phyloP scores from a whole-genome alignment of 108 stramenopile species.

The Nannochloropsis gaditana region DNA sequence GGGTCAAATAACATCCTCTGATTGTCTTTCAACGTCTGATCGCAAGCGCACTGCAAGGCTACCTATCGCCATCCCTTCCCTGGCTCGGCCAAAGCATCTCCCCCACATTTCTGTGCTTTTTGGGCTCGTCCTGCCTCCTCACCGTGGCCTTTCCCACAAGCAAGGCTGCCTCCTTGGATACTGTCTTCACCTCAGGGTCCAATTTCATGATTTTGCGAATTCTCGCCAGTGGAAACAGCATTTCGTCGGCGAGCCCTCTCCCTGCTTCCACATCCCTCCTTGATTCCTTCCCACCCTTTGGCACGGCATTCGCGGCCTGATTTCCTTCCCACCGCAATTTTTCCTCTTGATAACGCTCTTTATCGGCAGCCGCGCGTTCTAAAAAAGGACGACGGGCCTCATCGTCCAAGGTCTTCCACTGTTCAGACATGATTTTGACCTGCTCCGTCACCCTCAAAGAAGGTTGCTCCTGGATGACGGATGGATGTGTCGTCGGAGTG shows the following conservation, averaged over 20 bases:
- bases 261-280: neutral
- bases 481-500: neutral
- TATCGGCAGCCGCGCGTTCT: neutral
- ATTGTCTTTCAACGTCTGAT: too few species aligned
- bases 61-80: too few species aligned
- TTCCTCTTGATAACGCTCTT: neutral
- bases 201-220: neutral
- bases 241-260: neutral
- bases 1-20: too few species aligned
- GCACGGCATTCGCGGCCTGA: neutral
- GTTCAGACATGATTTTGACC: neutral
- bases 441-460: neutral
- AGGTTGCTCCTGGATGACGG: neutral
- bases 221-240: neutral
- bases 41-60: too few species aligned
- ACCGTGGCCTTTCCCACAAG: slow-evolving; percentile 4
- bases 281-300: neutral
- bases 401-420: neutral
- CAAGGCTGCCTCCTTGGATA: neutral
- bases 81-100: too few species aligned
- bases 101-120: too few species aligned
- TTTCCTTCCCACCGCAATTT: neutral
- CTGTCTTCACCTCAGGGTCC: neutral
- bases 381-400: neutral
- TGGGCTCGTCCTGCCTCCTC: neutral